Percentiles rank a stretch among this genome's conserved stretches.
Conservation (phyloP, 352 stramenopile species). For the Plasmopara halstedii region DNA sequence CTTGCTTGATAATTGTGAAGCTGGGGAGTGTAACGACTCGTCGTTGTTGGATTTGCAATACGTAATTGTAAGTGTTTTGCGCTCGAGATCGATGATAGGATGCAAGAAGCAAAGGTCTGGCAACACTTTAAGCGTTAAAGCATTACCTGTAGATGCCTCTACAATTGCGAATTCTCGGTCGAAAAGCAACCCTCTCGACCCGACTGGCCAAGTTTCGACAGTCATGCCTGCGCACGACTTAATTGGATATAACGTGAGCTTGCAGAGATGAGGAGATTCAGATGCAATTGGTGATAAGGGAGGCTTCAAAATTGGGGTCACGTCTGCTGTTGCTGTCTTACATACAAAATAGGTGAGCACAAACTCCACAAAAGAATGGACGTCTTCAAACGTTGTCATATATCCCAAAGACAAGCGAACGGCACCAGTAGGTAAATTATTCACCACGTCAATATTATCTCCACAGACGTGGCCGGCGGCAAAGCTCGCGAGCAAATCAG, state of each 20-base stretch:
- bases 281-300: neutral
- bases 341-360: conserved; percentile 56
- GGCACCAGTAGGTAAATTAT: conserved; percentile 56
- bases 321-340: conserved; percentile 5
- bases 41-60: conserved; percentile 9
- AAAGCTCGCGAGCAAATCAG: conserved; percentile 46
- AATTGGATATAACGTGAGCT: conserved; percentile 65
- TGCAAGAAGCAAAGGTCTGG: conserved; percentile 55
- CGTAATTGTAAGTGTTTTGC: conserved; percentile 47
- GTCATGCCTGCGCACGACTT: conserved; percentile 66
- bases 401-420: conserved; percentile 67
- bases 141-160: conserved; percentile 35
- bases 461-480: conserved; percentile 60
- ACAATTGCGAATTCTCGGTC: conserved; percentile 75
- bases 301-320: neutral
- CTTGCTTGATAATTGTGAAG: conserved; percentile 2
- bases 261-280: conserved; percentile 25
- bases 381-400: conserved; percentile 69
- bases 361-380: conserved; percentile 45
- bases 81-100: conserved; percentile 49
- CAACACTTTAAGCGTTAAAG: conserved; percentile 49
- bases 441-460: conserved; percentile 58
- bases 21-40: conserved; percentile 1
- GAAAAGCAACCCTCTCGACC: conserved; percentile 48
- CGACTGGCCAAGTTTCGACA: conserved; percentile 51